These are phyloP conservation scores for Daldinia sp. DNA, from an alignment of 2,329 filamentous ascomycete species.

Conservation along the genomic window DNA sequence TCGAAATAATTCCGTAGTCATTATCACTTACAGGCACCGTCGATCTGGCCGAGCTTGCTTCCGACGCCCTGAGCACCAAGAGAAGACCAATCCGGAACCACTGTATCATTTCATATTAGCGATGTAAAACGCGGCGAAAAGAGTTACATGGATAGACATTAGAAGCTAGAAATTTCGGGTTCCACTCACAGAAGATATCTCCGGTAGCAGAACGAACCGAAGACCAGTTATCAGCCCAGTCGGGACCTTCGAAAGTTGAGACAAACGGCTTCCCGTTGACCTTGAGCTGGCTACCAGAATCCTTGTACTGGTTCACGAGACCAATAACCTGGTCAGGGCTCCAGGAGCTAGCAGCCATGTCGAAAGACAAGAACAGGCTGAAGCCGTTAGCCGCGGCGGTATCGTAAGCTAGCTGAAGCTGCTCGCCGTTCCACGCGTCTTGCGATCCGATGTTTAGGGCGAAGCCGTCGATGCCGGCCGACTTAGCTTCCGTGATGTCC, in stretches of 20 bases:
- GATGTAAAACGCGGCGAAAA: background rate
- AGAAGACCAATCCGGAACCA: constrained; percentile 62
- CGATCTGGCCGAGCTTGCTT: constrained; percentile 43
- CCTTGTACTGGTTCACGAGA: constrained; percentile 55
- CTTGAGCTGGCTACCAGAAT: constrained; percentile 55
- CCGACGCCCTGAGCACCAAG: constrained; percentile 54
- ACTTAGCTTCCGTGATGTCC: constrained; percentile 47
- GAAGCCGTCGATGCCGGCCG: constrained; percentile 49
- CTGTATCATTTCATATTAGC: constrained; percentile 22
- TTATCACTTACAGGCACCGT: constrained; percentile 49
- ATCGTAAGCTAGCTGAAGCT: constrained; percentile 51
- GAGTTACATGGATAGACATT: background rate
- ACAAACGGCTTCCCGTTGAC: constrained; percentile 59
- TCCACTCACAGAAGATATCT: constrained; percentile 51
- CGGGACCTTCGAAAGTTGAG: constrained; percentile 65
- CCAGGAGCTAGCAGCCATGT: constrained; percentile 52
- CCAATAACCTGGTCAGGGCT: constrained; percentile 44
- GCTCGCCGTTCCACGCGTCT: constrained; percentile 46
- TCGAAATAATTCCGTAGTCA: background rate
- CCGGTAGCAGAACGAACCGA: constrained; percentile 54
- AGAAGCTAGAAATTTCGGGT: background rate
- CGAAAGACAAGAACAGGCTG: constrained; percentile 54
- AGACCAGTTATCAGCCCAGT: constrained; percentile 58
- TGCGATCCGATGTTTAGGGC: constrained; percentile 46
- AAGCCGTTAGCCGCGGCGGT: constrained; percentile 50